Percentiles rank a stretch among this genome's conserved stretches.
These are phyloP conservation scores for Amanita pallidorosea DNA, from an alignment of 768 basidiomycete genomes.

Conservation along the genomic window DNA sequence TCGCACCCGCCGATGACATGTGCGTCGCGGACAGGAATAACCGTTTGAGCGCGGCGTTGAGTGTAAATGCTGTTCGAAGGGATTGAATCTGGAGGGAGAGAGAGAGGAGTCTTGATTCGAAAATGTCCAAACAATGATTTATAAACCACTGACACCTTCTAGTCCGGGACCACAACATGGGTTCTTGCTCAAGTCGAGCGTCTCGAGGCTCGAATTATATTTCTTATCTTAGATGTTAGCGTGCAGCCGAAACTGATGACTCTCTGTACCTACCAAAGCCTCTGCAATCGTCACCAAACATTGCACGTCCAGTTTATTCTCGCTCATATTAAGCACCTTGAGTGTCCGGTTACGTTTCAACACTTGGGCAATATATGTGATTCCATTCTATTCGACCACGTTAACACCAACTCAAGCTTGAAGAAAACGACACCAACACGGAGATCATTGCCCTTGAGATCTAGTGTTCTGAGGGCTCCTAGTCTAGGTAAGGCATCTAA, in stretches of 20 bases:
- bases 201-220: slow-evolving; percentile 91
- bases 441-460: slow-evolving; percentile 88
- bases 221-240: slow-evolving; percentile 41
- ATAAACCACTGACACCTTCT: slow-evolving; percentile 63
- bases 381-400: slow-evolving; percentile 42
- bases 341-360: slow-evolving; percentile 92
- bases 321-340: slow-evolving; percentile 87
- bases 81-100: slow-evolving; percentile 55
- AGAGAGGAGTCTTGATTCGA: not conserved
- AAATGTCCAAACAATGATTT: not conserved
- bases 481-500: slow-evolving; percentile 78
- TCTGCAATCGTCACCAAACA: slow-evolving; percentile 80
- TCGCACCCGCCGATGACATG: slow-evolving; percentile 77
- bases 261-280: slow-evolving; percentile 53
- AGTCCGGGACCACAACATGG: slow-evolving; percentile 84
- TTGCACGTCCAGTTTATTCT: slow-evolving; percentile 83
- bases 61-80: slow-evolving; percentile 83
- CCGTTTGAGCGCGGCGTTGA: slow-evolving; percentile 86
- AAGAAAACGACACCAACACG: slow-evolving; percentile 39
- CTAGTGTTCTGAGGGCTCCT: slow-evolving; percentile 80
- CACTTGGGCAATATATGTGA: slow-evolving; percentile 88
- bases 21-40: slow-evolving; percentile 82
- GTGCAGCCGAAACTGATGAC: not conserved
- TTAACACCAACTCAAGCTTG: not conserved
- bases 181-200: slow-evolving; percentile 86